These are phyloP conservation scores for Coniella vitis DNA, from an alignment of 2,329 filamentous ascomycete species.

Conservation along the genomic window DNA sequence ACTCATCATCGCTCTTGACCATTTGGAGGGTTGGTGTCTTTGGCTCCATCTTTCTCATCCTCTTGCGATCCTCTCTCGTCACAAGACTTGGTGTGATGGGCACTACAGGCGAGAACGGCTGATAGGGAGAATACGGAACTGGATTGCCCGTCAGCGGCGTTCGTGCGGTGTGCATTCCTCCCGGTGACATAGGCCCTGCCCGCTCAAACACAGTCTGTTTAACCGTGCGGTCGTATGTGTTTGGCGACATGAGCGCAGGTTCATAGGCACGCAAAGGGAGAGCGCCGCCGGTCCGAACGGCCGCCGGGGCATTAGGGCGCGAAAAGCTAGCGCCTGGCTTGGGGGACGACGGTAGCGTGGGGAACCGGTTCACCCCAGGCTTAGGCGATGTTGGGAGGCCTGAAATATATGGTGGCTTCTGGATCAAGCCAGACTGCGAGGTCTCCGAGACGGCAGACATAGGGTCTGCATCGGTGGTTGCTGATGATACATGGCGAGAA, in stretches of 20 bases:
- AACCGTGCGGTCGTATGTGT: slow-evolving; percentile 33
- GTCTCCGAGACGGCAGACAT: slow-evolving; percentile 45
- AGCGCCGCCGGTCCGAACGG: slow-evolving; percentile 48
- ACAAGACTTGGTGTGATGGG: slow-evolving; percentile 72
- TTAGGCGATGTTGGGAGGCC: slow-evolving; percentile 47
- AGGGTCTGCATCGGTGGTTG: slow-evolving; percentile 39
- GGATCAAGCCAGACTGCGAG: slow-evolving; percentile 42
- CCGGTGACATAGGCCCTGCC: slow-evolving; percentile 45
- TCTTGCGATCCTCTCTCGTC: slow-evolving; percentile 63
- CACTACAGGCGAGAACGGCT: slow-evolving; percentile 68
- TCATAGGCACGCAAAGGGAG: slow-evolving; percentile 58
- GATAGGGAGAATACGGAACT: slow-evolving; percentile 70
- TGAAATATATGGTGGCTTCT: slow-evolving; percentile 3
- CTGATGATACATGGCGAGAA: slow-evolving; percentile 32
- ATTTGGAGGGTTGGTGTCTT: slow-evolving; percentile 57
- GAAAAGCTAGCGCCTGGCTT: slow-evolving; percentile 42
- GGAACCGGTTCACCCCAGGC: slow-evolving; percentile 32
- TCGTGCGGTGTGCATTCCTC: slow-evolving; percentile 37
- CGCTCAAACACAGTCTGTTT: slow-evolving; percentile 62
- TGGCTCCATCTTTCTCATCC: slow-evolving; percentile 56
- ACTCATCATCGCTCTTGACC: slow-evolving; percentile 55
- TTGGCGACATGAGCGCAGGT: slow-evolving; percentile 45
- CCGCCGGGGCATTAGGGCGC: slow-evolving; percentile 43
- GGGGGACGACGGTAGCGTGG: slow-evolving; percentile 42
- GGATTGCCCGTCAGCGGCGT: slow-evolving; percentile 57